phyloP scores from a whole-genome alignment of 2,329 filamentous ascomycete species.

The Pestalotiopsis sp. region DNA sequence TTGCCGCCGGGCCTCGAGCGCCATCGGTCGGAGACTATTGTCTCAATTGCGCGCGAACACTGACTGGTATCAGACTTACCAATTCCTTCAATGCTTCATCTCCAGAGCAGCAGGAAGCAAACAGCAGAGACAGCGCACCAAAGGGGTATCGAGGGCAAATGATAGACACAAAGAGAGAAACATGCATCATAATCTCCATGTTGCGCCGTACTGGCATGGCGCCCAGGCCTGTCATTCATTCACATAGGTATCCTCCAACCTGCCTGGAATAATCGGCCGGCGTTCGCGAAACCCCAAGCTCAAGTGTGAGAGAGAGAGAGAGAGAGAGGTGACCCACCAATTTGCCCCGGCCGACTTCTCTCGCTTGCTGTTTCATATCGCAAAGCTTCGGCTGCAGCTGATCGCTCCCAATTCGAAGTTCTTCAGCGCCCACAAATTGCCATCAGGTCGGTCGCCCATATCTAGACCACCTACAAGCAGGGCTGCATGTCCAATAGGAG shows the following conservation, averaged over 20 bases:
- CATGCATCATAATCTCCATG: neutral
- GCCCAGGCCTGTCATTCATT: neutral
- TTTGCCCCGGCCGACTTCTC: neutral
- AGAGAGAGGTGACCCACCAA: neutral
- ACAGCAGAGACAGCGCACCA: neutral
- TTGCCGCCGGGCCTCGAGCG: neutral
- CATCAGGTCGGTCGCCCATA: slow-evolving; percentile 8
- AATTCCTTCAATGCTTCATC: neutral
- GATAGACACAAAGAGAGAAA: neutral
- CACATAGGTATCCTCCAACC: neutral
- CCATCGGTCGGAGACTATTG: neutral
- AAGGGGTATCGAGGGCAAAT: neutral
- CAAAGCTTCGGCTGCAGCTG: slow-evolving; percentile 13
- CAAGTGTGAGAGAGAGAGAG: neutral
- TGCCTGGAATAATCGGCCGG: neutral
- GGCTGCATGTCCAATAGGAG: slow-evolving; percentile 13
- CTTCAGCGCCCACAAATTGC: neutral
- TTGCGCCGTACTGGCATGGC: neutral
- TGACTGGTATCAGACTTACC: neutral
- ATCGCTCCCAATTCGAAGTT: slow-evolving; percentile 11
- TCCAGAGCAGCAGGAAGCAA: neutral
- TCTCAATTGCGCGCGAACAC: neutral
- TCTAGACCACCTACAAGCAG: slow-evolving; percentile 14
- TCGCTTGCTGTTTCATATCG: slow-evolving; percentile 9
- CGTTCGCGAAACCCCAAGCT: neutral